These are phyloP conservation scores for Centella asiatica DNA, from an alignment of 129 eudicot species.

Conservation along the genomic window DNA sequence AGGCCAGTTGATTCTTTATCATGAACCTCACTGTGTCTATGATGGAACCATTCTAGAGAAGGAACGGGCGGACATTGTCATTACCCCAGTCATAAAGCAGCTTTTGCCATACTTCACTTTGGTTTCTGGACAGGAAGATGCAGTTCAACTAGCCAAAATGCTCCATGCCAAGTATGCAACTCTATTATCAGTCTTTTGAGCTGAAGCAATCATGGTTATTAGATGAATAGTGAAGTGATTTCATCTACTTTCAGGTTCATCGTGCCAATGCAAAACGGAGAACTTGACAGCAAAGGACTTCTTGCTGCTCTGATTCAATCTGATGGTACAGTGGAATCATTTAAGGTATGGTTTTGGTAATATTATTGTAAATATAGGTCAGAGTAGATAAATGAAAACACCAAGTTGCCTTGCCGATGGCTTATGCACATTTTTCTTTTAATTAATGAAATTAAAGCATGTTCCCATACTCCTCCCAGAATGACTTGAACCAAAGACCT, in stretches of 20 bases:
- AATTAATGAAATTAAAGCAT: too few species aligned
- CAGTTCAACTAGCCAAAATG: constrained; percentile 75
- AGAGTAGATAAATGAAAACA: neutral
- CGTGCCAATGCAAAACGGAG: constrained; percentile 94
- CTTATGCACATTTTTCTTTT: too few species aligned
- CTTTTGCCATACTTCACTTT: constrained; percentile 61
- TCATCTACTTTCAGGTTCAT: constrained; percentile 37
- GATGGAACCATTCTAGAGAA: constrained; percentile 43
- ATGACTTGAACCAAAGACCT: too few species aligned
- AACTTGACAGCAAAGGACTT: constrained; percentile 82
- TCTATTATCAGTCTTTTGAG: constrained; percentile 1
- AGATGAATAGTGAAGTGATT: neutral
- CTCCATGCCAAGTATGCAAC: constrained; percentile 57
- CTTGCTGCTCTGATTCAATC: constrained; percentile 51
- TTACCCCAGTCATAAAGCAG: constrained; percentile 88
- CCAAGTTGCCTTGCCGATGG: too few species aligned
- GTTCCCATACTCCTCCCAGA: too few species aligned
- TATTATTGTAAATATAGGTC: neutral
- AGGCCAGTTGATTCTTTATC: constrained; percentile 55
- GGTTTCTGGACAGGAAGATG: constrained; percentile 97
- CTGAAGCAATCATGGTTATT: neutral
- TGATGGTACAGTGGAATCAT: constrained; percentile 79
- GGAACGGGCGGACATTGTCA: constrained; percentile 74
- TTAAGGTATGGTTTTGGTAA: constrained; percentile 50
- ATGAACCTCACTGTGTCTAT: constrained; percentile 94